phyloP scores from a whole-genome alignment of 2,329 filamentous ascomycete genomes.

The Botrytis hyacinthi region DNA sequence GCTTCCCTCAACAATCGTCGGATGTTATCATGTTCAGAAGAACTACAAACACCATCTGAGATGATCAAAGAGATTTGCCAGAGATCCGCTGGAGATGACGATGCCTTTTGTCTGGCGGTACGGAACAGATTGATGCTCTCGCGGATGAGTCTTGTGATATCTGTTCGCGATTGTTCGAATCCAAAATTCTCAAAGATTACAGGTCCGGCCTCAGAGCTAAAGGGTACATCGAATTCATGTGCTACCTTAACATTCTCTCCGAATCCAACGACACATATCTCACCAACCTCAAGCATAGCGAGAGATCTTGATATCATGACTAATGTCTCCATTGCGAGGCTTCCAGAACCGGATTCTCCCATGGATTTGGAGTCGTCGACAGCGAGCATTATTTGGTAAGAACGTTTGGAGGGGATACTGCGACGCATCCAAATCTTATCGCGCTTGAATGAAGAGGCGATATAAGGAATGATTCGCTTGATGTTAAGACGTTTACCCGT shows the following conservation, averaged over 20 bases:
- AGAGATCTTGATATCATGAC: slow-evolving; percentile 86
- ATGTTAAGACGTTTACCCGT: slow-evolving; percentile 98
- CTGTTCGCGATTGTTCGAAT: slow-evolving; percentile 82
- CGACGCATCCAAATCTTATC: slow-evolving; percentile 99
- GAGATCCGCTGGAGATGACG: slow-evolving; percentile 61
- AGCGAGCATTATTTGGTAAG: slow-evolving; percentile 95
- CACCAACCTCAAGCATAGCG: slow-evolving; percentile 89
- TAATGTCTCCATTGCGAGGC: slow-evolving; percentile 87
- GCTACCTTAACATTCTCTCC: slow-evolving; percentile 80
- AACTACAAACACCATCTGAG: slow-evolving; percentile 88
- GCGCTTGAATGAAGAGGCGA: slow-evolving; percentile 95
- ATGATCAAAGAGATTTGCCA: slow-evolving; percentile 96
- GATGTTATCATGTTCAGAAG: slow-evolving; percentile 75
- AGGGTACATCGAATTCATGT: slow-evolving; percentile 80
- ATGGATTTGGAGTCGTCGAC: slow-evolving; percentile 96
- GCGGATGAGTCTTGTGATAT: slow-evolving; percentile 75
- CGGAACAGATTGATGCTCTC: slow-evolving; percentile 80
- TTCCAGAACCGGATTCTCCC: slow-evolving; percentile 73
- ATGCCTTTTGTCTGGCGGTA: slow-evolving; percentile 59
- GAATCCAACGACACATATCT: slow-evolving; percentile 89
- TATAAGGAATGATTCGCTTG: slow-evolving; percentile 99
- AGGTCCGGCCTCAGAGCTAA: slow-evolving; percentile 78
- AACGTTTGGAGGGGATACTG: slow-evolving; percentile 84
- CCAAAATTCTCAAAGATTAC: slow-evolving; percentile 79
- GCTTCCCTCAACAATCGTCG: slow-evolving; percentile 80